Evolutionary conservation across 768 basidiomycete species (phyloP).

Genomic region (Rubroboletus pulcherrimus): DNA sequence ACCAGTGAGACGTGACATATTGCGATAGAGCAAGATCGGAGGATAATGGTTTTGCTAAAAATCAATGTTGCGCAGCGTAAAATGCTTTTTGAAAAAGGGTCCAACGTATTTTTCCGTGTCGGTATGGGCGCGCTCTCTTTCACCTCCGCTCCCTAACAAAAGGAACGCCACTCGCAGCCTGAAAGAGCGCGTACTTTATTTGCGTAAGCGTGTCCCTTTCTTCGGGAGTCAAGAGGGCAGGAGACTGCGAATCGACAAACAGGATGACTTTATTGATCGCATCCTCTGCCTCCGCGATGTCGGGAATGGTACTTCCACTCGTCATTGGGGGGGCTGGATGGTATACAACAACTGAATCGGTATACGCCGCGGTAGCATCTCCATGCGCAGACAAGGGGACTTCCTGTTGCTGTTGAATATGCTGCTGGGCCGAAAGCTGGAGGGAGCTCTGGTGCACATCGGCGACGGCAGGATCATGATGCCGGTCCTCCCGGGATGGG

Average conservation of each 20-base stretch:
- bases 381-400: conserved; percentile 28
- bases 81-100: conserved; percentile 20
- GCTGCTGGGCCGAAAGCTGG: conserved; percentile 29
- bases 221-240: conserved; percentile 27
- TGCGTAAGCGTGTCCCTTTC: conserved; percentile 42
- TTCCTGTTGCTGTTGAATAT: conserved; percentile 29
- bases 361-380: conserved; percentile 23
- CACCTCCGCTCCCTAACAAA: conserved; percentile 34
- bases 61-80: conserved; percentile 11
- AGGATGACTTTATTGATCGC: conserved; percentile 51
- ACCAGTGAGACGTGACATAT: conserved; percentile 19
- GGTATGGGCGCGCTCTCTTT: conserved; percentile 1
- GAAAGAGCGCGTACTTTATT: conserved; percentile 53
- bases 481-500: conserved; percentile 24
- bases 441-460: conserved; percentile 28
- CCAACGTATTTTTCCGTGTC: not conserved
- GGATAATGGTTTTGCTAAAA: conserved; percentile 9
- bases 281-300: conserved; percentile 49
- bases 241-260: conserved; percentile 45
- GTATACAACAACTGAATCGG: conserved; percentile 31
- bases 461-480: conserved; percentile 23
- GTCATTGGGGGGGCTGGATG: conserved; percentile 31
- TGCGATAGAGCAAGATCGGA: conserved; percentile 13
- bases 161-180: conserved; percentile 38
- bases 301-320: conserved; percentile 33